phyloP scores from a whole-genome alignment of 352 stramenopile species.

The Phytophthora constricta region DNA sequence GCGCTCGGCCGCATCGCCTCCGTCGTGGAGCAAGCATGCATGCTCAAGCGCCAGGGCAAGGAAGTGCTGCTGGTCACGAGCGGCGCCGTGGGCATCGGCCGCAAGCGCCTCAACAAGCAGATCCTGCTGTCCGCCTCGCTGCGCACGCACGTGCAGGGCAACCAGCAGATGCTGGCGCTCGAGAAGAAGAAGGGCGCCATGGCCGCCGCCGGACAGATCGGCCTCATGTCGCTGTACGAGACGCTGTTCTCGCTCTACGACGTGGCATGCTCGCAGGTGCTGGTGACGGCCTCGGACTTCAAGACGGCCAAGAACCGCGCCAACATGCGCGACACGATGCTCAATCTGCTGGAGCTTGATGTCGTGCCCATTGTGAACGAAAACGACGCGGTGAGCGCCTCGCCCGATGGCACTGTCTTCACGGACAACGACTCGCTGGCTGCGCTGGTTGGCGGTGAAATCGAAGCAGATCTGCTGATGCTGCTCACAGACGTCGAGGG shows the following conservation, averaged over 20 bases:
- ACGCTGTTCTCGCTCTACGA: constrained; percentile 96
- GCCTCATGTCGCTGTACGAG: constrained; percentile 98
- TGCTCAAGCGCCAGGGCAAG: constrained; percentile 92
- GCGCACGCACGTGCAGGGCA: constrained; percentile 86
- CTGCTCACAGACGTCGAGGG: constrained; percentile 98
- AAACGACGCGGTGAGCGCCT: constrained; percentile 96
- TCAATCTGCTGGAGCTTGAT: constrained; percentile 94
- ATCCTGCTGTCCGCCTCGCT: constrained; percentile 88
- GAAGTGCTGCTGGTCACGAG: constrained; percentile 90
- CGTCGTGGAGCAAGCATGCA: constrained; percentile 94
- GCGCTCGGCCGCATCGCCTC: constrained; percentile 91
- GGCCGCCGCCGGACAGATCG: constrained; percentile 95
- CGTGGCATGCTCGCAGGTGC: constrained; percentile 93
- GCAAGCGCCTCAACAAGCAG: constrained; percentile 94
- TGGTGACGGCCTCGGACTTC: constrained; percentile 84
- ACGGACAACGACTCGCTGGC: constrained; percentile 97
- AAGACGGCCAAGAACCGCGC: constrained; percentile 85
- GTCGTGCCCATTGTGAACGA: constrained; percentile 99
- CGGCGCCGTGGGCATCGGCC: constrained; percentile 94
- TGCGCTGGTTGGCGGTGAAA: constrained; percentile 87
- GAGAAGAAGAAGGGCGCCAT: constrained; percentile 89
- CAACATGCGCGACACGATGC: constrained; percentile 90
- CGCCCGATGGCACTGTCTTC: constrained; percentile 86
- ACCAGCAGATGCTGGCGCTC: constrained; percentile 91
- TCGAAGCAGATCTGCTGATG: constrained; percentile 94